Evolutionary conservation across 768 basidiomycete species (phyloP), one percentile per base, ranked within the genome.

Genomic region (Rhodotorula graminis): DNA sequence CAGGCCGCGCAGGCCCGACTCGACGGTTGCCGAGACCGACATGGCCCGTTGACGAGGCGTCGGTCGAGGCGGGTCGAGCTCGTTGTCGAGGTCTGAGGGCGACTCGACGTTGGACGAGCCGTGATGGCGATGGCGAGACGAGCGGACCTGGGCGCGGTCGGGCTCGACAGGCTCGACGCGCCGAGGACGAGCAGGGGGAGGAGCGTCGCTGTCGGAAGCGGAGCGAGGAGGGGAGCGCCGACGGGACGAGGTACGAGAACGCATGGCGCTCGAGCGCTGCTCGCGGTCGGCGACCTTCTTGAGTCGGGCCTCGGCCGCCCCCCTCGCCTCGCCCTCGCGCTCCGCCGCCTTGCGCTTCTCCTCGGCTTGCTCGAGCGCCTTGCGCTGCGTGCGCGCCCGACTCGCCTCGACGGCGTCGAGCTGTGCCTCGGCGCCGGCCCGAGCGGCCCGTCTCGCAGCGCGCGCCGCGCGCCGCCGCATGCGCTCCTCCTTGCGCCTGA

Each of bases 401-500:
- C 27, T 10, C n/a, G 42, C 40, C 60, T 40, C 58, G 8, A 11
- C 8, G 12, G 33, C 57, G 60, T 47, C n/a, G n/a, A n/a, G 61
- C 21, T 47, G 37, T 11, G 57, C 66, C 25, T 53, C 49, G 12
- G 16, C 33, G 40, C 53, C 62, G 57, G 47, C 58, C 5, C 66
- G 27, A 2, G 66, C 66, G 0, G 58, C 66, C 14, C 52, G 25
- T 14, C 71, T 18, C 25, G 64, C 59, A 2, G 58, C 55, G 21
- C 71, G 58, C 23, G 46, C 62, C 18, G 63, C 67, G 9, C 66
- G 53, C 9, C 66, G 42, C 50, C 55, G 55, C 40, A 25, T n/a
- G n/a, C 71, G 25, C 40, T 72, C 71, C 40, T 37, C 71, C 49
- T 72, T 72, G 37, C 58, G 61, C 57, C 64, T 55, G 33, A 49